Percentiles rank a stretch among this genome's conserved stretches.
Evolutionary conservation across 2,329 filamentous ascomycete genomes (phyloP).

Genomic region (Fusarium oxysporum): DNA sequence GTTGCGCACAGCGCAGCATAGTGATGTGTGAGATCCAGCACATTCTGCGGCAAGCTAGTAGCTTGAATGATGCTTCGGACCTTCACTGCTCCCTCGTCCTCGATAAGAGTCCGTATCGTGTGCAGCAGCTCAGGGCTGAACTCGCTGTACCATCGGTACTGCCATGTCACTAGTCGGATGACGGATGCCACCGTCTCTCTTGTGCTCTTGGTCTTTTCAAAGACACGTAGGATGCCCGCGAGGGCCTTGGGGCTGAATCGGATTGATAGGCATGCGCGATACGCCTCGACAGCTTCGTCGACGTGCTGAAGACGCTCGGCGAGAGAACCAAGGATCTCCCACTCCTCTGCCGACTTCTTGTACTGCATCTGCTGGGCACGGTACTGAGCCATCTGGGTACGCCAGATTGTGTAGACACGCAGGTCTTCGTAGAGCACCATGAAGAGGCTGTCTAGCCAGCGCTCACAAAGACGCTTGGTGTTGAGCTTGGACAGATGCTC

Average conservation of each 20-base stretch:
- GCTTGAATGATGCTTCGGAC: conserved; percentile 97
- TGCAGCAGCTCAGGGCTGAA: conserved; percentile 93
- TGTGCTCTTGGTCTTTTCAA: conserved; percentile 82
- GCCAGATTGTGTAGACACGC: conserved; percentile 98
- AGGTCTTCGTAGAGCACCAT: conserved; percentile 99
- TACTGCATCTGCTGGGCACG: conserved; percentile 93
- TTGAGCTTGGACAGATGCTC: conserved; percentile 89
- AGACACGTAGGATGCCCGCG: conserved; percentile 82
- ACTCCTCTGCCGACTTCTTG: conserved; percentile 96
- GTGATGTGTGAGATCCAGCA: conserved; percentile 94
- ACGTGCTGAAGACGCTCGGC: conserved; percentile 92
- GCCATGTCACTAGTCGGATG: conserved; percentile 94
- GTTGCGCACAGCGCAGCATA: conserved; percentile 95
- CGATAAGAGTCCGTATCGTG: conserved; percentile 90
- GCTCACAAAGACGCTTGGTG: conserved; percentile 96
- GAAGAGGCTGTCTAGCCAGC: conserved; percentile 98
- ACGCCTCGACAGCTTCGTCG: conserved; percentile 93
- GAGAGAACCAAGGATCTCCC: conserved; percentile 95
- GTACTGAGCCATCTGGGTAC: conserved; percentile 96
- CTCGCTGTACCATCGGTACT: conserved; percentile 99
- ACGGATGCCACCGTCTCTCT: conserved; percentile 85
- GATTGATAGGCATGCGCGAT: conserved; percentile 85
- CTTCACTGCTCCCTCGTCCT: conserved; percentile 97
- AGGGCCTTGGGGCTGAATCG: conserved; percentile 95
- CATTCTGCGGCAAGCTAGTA: conserved; percentile 90